Evolutionary conservation across 2,329 filamentous ascomycete genomes (phyloP).

Genomic region (Talaromyces sp.): DNA sequence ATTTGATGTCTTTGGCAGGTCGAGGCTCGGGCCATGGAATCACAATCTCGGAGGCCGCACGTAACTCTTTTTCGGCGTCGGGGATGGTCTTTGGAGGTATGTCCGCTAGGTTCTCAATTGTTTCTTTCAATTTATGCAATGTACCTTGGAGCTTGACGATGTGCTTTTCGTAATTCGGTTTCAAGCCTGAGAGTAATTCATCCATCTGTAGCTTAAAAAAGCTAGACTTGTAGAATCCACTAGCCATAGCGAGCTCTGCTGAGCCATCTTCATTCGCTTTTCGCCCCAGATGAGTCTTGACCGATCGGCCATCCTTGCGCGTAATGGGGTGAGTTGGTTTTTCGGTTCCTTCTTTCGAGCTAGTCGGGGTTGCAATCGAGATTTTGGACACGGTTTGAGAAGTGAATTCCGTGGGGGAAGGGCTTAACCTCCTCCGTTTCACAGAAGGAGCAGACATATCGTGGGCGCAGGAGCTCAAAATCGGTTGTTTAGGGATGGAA

Average conservation of each 20-base stretch:
- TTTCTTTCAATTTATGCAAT: conserved; percentile 57
- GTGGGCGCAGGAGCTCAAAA: neutral
- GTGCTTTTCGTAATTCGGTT: conserved; percentile 61
- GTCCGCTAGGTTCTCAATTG: conserved; percentile 60
- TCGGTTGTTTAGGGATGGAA: neutral
- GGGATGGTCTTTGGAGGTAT: conserved; percentile 55
- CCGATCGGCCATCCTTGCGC: conserved; percentile 21
- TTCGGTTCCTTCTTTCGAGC: conserved; percentile 37
- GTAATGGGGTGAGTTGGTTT: conserved; percentile 19
- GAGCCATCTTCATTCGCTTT: conserved; percentile 30
- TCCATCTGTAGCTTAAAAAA: conserved; percentile 70
- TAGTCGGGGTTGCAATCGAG: conserved; percentile 11
- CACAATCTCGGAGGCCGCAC: conserved; percentile 67
- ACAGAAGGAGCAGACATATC: conserved; percentile 39
- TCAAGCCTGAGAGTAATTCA: conserved; percentile 61
- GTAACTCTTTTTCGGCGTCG: conserved; percentile 69
- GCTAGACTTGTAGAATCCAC: conserved; percentile 65
- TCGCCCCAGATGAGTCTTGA: conserved; percentile 21
- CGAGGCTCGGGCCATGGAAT: conserved; percentile 84
- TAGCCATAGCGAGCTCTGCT: conserved; percentile 41
- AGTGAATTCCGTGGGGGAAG: conserved; percentile 27
- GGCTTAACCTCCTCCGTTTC: conserved; percentile 53
- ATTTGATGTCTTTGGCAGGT: conserved; percentile 74
- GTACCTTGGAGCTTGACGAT: conserved; percentile 56
- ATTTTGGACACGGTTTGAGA: conserved; percentile 12